Conservation (phyloP, 495 filamentous ascomycete genomes). For the Lasiosphaeriaceae sp. region DNA sequence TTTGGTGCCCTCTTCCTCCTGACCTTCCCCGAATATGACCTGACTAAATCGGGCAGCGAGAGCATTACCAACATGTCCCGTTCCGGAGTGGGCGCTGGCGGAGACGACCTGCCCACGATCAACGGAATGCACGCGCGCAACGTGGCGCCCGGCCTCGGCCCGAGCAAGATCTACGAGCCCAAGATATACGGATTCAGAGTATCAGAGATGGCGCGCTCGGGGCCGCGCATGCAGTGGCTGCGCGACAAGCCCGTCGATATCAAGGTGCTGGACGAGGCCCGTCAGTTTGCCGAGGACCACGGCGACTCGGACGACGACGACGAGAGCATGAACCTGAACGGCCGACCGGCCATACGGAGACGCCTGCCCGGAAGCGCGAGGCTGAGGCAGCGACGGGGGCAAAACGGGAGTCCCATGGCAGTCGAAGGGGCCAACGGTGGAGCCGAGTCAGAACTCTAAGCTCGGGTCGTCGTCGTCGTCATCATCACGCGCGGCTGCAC, state of each 20-base stretch:
- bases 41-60: conserved; percentile 53
- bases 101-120: conserved; percentile 53
- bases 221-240: conserved; percentile 95
- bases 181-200: conserved; percentile 96
- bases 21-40: conserved; percentile 93
- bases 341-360: conserved; percentile 31
- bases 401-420: conserved; percentile 51
- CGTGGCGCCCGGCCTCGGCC: conserved; percentile 81
- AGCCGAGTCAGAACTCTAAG: conserved; percentile 45
- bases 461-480: background rate
- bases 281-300: conserved; percentile 49
- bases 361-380: conserved; percentile 26
- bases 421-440: conserved; percentile 42
- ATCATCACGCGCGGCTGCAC: background rate
- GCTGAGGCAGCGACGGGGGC: conserved; percentile 24
- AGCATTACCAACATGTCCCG: conserved; percentile 36
- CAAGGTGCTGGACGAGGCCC: conserved; percentile 75
- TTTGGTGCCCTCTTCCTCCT: conserved; percentile 93
- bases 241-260: conserved; percentile 77
- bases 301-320: conserved; percentile 44
- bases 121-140: conserved; percentile 83
- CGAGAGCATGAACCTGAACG: conserved; percentile 41
- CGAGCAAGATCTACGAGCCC: conserved; percentile 82
- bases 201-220: conserved; percentile 76
- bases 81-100: conserved; percentile 19